Conservation (phyloP, 805 yeast genomes). For the Wickerhamomyces pijperi region DNA sequence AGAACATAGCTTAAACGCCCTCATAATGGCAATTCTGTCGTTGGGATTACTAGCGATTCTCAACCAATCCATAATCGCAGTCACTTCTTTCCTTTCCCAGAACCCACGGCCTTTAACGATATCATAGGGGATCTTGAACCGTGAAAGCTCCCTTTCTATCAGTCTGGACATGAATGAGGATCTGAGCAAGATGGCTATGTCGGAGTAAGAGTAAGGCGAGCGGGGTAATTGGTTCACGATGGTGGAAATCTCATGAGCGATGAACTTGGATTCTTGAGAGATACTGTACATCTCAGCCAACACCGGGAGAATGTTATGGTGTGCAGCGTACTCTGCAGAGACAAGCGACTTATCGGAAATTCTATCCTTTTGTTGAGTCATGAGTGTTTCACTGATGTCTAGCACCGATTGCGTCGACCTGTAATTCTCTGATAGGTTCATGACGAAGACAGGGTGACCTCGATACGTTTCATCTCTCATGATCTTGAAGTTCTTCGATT, state of each 20-base stretch:
- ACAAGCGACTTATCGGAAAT: slow-evolving; percentile 18
- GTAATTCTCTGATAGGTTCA: slow-evolving; percentile 55
- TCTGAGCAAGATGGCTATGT: slow-evolving; percentile 64
- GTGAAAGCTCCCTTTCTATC: slow-evolving; percentile 54
- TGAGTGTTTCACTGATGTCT: slow-evolving; percentile 49
- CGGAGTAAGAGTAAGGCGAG: slow-evolving; percentile 35
- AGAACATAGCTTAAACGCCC: slow-evolving; percentile 43
- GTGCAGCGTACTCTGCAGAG: not conserved
- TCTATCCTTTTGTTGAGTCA: slow-evolving; percentile 47
- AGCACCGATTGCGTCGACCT: slow-evolving; percentile 67
- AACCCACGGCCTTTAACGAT: slow-evolving; percentile 68
- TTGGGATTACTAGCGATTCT: slow-evolving; percentile 46
- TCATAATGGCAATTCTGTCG: slow-evolving; percentile 49
- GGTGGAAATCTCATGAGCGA: slow-evolving; percentile 38
- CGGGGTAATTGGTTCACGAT: slow-evolving; percentile 28
- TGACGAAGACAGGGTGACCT: too few relatives aligned
- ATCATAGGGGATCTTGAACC: slow-evolving; percentile 46
- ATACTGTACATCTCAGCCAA: not conserved
- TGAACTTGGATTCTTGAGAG: slow-evolving; percentile 41
- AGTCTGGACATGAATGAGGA: slow-evolving; percentile 48
- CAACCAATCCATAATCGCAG: slow-evolving; percentile 49
- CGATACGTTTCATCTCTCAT: slow-evolving; percentile 28
- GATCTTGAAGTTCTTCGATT: slow-evolving; percentile 47
- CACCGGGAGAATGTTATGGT: not conserved
- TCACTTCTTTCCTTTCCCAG: slow-evolving; percentile 69